phyloP scores from a whole-genome alignment of 768 basidiomycete species.

The Tubosaeta sp. region DNA sequence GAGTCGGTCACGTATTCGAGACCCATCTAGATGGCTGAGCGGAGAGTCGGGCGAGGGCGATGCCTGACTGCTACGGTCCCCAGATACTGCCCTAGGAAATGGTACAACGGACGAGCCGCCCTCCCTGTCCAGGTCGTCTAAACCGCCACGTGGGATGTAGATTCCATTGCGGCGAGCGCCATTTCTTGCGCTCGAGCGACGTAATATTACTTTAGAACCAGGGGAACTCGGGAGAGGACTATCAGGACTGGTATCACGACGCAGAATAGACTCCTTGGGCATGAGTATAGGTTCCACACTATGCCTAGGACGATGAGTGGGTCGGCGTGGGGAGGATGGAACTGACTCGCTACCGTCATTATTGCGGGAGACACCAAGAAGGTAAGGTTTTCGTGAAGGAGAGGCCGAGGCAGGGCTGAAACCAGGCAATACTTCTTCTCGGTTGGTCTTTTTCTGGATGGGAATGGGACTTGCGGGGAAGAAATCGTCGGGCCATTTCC shows the following conservation, averaged over 20 bases:
- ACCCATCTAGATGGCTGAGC: conserved; percentile 31
- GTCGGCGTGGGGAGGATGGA: conserved; percentile 39
- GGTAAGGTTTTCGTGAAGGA: conserved; percentile 54
- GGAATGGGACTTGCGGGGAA: conserved; percentile 38
- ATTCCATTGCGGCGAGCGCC: conserved; percentile 44
- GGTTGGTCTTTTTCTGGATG: conserved; percentile 17
- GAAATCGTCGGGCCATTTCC: conserved; percentile 83
- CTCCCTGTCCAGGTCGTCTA: conserved; percentile 34
- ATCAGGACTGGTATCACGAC: conserved; percentile 60
- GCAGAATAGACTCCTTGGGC: conserved; percentile 45
- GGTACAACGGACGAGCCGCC: conserved; percentile 46
- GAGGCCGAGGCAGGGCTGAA: conserved; percentile 39
- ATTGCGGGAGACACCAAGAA: conserved; percentile 41
- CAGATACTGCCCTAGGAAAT: conserved; percentile 60
- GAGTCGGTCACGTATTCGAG: conserved; percentile 55
- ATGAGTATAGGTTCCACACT: conserved; percentile 53
- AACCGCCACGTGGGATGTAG: conserved; percentile 39
- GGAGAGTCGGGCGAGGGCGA: conserved; percentile 39
- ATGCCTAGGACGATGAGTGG: conserved; percentile 61
- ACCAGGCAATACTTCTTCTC: conserved; percentile 17
- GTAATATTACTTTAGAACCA: conserved; percentile 44
- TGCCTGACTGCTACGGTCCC: conserved; percentile 37
- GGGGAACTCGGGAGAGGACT: conserved; percentile 32
- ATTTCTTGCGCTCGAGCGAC: conserved; percentile 56
- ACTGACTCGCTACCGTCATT: conserved; percentile 47